Percentiles rank a stretch among this genome's conserved stretches.
phyloP scores from a whole-genome alignment of 208 protist species.

The Crithidia mellificae region DNA sequence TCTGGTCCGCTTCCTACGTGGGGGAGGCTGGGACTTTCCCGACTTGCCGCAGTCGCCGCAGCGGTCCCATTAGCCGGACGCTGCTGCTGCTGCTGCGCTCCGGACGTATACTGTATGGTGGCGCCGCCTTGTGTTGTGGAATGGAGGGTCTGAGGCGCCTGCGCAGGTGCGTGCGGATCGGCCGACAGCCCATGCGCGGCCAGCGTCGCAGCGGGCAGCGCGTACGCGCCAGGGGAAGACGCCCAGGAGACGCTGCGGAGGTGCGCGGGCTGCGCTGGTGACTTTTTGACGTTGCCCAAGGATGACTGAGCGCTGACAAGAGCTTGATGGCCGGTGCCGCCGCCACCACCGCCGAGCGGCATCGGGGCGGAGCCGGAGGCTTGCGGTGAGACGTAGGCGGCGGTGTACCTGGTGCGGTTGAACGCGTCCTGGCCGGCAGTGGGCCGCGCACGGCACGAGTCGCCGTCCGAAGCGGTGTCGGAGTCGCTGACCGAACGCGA shows the following conservation, averaged over 20 bases:
- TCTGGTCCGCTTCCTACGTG: background rate
- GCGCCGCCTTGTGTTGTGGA: background rate
- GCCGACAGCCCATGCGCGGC: background rate
- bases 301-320: slow-evolving; percentile 7
- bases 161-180: background rate
- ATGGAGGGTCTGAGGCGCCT: background rate
- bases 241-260: background rate
- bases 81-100: background rate
- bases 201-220: background rate
- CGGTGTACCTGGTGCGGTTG: slow-evolving; percentile 1
- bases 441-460: slow-evolving; percentile 1
- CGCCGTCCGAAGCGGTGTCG: slow-evolving; percentile 8
- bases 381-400: slow-evolving; percentile 15
- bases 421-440: background rate
- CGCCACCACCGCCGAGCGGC: background rate
- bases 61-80: background rate
- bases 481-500: slow-evolving; percentile 6
- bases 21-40: background rate
- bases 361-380: background rate
- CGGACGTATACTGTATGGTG: slow-evolving; percentile 8
- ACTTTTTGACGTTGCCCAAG: slow-evolving; percentile 5
- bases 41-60: background rate
- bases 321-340: too few relatives aligned
- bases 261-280: background rate
- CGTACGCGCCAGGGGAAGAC: background rate